These are phyloP conservation scores for Aspergillus sclerotioniger DNA, from an alignment of 495 filamentous ascomycete genomes.

Conservation along the genomic window DNA sequence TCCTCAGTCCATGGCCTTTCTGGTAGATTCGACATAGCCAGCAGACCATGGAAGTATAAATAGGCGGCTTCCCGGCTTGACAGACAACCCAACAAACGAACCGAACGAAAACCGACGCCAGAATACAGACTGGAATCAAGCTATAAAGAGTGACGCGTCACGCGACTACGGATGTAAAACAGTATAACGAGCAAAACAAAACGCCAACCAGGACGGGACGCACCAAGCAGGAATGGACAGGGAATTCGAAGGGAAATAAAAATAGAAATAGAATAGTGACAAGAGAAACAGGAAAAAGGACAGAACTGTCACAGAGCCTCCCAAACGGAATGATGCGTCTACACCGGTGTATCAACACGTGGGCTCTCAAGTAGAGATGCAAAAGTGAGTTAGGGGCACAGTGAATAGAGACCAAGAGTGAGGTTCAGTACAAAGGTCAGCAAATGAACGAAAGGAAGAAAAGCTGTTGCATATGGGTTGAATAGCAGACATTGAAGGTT, in stretches of 20 bases:
- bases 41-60: conserved; percentile 38
- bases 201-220: conserved; percentile 9
- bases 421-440: conserved; percentile 15
- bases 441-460: conserved; percentile 17
- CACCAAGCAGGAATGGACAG: no score
- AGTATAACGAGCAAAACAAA: conserved; percentile 9
- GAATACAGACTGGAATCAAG: not conserved
- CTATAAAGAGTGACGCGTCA: conserved; percentile 18
- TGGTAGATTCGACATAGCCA: conserved; percentile 48
- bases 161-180: conserved; percentile 14
- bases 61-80: conserved; percentile 12
- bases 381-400: conserved; percentile 19
- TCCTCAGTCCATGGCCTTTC: conserved; percentile 57
- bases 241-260: conserved; percentile 9
- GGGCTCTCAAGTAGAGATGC: conserved; percentile 20
- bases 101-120: not conserved
- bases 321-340: conserved; percentile 32
- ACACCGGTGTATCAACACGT: conserved; percentile 28
- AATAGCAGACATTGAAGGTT: conserved; percentile 27
- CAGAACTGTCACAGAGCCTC: conserved; percentile 28
- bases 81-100: conserved; percentile 14
- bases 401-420: conserved; percentile 22
- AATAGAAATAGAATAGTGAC: conserved; percentile 9
- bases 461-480: conserved; percentile 17
- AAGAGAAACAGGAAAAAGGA: conserved; percentile 15